phyloP scores from a whole-genome alignment of 208 protist species.

The Leptomonas seymouri region DNA sequence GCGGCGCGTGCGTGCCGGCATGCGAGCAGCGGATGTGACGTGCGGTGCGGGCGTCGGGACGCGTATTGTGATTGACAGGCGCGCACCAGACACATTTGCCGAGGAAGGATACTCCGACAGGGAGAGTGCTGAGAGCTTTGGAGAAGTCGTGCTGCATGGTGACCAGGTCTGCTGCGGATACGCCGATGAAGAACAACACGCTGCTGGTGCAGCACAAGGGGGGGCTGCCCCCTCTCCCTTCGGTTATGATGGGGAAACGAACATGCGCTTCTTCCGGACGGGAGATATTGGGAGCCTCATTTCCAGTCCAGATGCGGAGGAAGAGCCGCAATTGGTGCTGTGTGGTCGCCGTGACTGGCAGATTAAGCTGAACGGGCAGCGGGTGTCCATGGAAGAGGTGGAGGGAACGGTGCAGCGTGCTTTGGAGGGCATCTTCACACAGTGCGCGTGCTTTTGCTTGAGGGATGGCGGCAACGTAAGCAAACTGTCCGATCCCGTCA shows the following conservation, averaged over 20 bases:
- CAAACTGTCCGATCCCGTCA: constrained; percentile 1
- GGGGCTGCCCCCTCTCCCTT: constrained; percentile 16
- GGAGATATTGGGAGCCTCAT: constrained; percentile 42
- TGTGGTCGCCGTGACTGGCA: constrained; percentile 55
- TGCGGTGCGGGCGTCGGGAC: constrained; percentile 41
- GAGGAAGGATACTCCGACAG: not conserved
- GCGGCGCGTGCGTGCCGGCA: constrained; percentile 24
- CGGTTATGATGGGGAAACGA: constrained; percentile 3
- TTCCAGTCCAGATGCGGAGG: not conserved
- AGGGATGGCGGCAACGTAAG: not conserved
- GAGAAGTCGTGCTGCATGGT: constrained; percentile 49
- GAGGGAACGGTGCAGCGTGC: constrained; percentile 34
- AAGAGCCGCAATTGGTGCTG: constrained; percentile 18
- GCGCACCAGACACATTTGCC: not conserved
- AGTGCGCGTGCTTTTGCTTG: constrained; percentile 43
- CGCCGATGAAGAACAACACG: constrained; percentile 10
- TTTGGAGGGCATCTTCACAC: constrained; percentile 16
- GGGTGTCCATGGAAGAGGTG: constrained; percentile 61
- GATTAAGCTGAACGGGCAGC: constrained; percentile 65
- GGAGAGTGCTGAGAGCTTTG: constrained; percentile 11
- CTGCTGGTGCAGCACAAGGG: too few species aligned
- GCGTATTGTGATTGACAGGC: constrained; percentile 24
- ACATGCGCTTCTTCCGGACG: constrained; percentile 44
- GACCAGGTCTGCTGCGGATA: constrained; percentile 65
- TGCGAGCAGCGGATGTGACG: constrained; percentile 22